Base-by-base conservation (phyloP, 129 eudicot genomes). In the Solidago caesia region DNA sequence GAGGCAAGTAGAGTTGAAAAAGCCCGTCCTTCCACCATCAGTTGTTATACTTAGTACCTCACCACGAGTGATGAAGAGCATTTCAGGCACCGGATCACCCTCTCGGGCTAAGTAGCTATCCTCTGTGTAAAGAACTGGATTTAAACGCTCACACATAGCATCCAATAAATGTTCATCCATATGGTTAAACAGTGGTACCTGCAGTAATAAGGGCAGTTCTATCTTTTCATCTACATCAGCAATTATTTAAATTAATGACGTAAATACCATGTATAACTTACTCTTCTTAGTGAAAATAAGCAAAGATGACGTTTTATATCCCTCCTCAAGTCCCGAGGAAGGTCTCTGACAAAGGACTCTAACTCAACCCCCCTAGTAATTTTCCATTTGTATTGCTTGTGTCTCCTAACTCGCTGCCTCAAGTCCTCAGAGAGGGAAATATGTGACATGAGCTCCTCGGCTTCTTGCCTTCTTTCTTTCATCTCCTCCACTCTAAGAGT, bases 301-400 rank as follows among this genome's bases (percentile, higher is more conserved):
- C 85, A 92, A 72, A 89, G 87, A 77, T 92, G 98, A 45, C 92
- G 92, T 29, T 89, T 89, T 65, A 92, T 79, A 84, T 84, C 94
- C 79, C 78, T 86, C 70, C 92, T 84, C 59, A 89, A 71, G 73
- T 87, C 96, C 68, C 82, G 84, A 14, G 95, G 95, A 70, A 92
- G 96, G 65, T 84, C 84, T 27, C 64, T 79, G 58, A 89, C 78
- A 41, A 92, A 79, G 52, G 83, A 29, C 56, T 92, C 87, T 76
- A 89, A 88, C n/a, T 92, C 92, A 42, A 92, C 89, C 33, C 98
- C 98, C 59, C 87, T 78, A 12, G 88, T 89, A 75, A 79, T 84
- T 74, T 82, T 85, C 98, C 98, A 89, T 79, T 70, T 82, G 75
- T 80, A 86, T 52, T 87, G 92, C 69, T 85, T 85, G 70, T 89